These are phyloP conservation scores for Backusella liffmaniae DNA, from an alignment of 192 early-diverging fungal genomes.

Conservation along the genomic window DNA sequence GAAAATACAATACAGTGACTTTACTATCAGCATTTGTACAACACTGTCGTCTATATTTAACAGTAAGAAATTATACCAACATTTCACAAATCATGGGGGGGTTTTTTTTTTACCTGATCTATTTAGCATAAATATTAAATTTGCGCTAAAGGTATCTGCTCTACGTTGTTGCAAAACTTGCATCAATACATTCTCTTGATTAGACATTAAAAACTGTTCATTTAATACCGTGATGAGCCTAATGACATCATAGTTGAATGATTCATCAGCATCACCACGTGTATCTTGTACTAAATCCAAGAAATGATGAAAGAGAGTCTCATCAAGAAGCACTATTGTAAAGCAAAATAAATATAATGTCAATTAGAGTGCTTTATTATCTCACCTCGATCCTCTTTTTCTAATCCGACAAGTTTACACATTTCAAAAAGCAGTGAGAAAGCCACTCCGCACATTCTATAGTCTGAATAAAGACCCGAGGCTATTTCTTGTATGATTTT, in stretches of 20 bases:
- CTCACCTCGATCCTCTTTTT: slow-evolving; percentile 47
- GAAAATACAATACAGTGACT: slow-evolving; percentile 73
- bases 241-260: slow-evolving; percentile 55
- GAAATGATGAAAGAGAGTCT: slow-evolving; percentile 46
- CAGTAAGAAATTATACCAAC: not conserved
- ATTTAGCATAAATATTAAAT: slow-evolving; percentile 91
- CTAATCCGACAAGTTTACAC: slow-evolving; percentile 52
- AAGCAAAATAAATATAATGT: not conserved
- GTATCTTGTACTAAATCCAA: slow-evolving; percentile 61
- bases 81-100: too few relatives aligned
- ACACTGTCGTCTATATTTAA: slow-evolving; percentile 53
- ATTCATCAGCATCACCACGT: slow-evolving; percentile 49
- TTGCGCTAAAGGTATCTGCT: slow-evolving; percentile 83
- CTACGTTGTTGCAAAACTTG: slow-evolving; percentile 44
- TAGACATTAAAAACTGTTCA: slow-evolving; percentile 65
- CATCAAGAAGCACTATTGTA: slow-evolving; percentile 39
- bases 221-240: slow-evolving; percentile 60
- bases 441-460: slow-evolving; percentile 41
- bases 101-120: slow-evolving; percentile 66
- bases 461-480: slow-evolving; percentile 13
- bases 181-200: slow-evolving; percentile 52
- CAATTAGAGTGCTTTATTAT: slow-evolving; percentile 1
- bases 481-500: slow-evolving; percentile 52
- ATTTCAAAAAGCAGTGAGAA: slow-evolving; percentile 62
- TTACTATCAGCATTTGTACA: slow-evolving; percentile 60